Percentiles rank a stretch among this genome's conserved stretches.
phyloP scores from a whole-genome alignment of 805 yeast species.

The Suhomyces emberorum region DNA sequence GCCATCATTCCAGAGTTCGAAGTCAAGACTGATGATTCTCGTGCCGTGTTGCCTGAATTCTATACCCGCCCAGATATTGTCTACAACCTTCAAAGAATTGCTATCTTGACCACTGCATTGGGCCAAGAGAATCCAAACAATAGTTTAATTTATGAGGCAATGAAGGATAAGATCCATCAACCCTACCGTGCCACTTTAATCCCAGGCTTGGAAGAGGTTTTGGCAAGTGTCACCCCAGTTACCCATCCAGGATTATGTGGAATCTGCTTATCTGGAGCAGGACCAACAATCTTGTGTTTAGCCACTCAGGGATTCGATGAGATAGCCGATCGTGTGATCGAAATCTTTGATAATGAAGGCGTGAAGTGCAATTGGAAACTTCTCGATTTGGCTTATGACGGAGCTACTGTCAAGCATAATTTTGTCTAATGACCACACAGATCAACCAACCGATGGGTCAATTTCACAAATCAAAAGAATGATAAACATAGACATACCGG shows the following conservation, averaged over 20 bases:
- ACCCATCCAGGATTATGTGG: slow-evolving; percentile 86
- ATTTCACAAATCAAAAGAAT: too few species aligned
- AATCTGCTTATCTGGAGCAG: slow-evolving; percentile 95
- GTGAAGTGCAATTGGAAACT: slow-evolving; percentile 81
- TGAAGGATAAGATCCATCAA: slow-evolving; percentile 96
- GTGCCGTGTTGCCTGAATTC: slow-evolving; percentile 82
- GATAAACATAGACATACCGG: too few species aligned
- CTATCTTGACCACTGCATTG: slow-evolving; percentile 88
- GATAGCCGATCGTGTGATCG: slow-evolving; percentile 74
- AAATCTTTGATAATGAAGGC: slow-evolving; percentile 59
- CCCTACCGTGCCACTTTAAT: slow-evolving; percentile 91
- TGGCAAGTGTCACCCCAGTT: slow-evolving; percentile 75
- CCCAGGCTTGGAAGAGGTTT: slow-evolving; percentile 85
- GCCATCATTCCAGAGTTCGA: slow-evolving; percentile 94
- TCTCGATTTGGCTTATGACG: slow-evolving; percentile 83
- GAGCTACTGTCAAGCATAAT: slow-evolving; percentile 61
- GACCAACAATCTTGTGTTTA: slow-evolving; percentile 92
- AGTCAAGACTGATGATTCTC: slow-evolving; percentile 85
- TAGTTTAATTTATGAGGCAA: slow-evolving; percentile 81
- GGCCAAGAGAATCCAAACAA: slow-evolving; percentile 82
- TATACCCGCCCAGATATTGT: slow-evolving; percentile 81
- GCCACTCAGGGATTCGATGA: slow-evolving; percentile 86
- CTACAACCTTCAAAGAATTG: slow-evolving; percentile 89
- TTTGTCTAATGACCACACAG: too few species aligned
- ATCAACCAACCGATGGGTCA: too few species aligned